Base-by-base conservation (phyloP, 331 rosid species). In the Phaseolus coccineus region DNA sequence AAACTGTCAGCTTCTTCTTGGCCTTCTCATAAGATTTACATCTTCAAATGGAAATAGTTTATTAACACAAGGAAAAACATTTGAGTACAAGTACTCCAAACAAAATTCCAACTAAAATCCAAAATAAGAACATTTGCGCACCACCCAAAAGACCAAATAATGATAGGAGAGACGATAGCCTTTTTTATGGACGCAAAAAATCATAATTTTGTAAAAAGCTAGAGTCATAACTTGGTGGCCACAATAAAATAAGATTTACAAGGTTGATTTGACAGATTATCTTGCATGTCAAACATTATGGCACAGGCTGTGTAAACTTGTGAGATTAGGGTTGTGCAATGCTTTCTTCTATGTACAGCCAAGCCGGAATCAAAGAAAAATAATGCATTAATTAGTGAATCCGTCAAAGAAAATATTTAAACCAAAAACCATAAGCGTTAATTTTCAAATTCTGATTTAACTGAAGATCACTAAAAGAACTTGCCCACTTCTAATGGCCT, bases 1-100 rank as follows among this genome's bases (percentile, higher is more conserved):
- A 83, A 80, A 96, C 83, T 62, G 95, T 93, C 86, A 96, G 70
- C 84, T 96, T 93, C 92, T 91, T 96, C 86, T 96, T 96, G 78
- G 99, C 99, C 87, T 90, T 93, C 92, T 89, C 95, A 68, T 91
- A 93, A 73, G 97, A 90, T 84, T 96, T 91, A 87, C 99, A 96
- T 79, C 99, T 83, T 53, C 73, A 85, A 69, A 85, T 13, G 13
- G 53, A 63, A 83, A 70, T 47, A n/a, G 19, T 81, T 63, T 12
- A 80, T 85, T 58, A 83, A 65, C 6, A 80, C 13, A 69, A 19
- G 58, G 42, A 74, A 51, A 51, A 47, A 39, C 6, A 35, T 56
- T 71, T 44, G 24, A 73, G 33, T 63, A 14, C 81, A 42, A 33
- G 70, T 58, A 71, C 44, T 48, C 24, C 25, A 68, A 81, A 68